Evolutionary conservation across 192 early-diverging fungal species (phyloP), one percentile per base, ranked within the genome.

Genomic region (Gamsiella multidivaricata): DNA sequence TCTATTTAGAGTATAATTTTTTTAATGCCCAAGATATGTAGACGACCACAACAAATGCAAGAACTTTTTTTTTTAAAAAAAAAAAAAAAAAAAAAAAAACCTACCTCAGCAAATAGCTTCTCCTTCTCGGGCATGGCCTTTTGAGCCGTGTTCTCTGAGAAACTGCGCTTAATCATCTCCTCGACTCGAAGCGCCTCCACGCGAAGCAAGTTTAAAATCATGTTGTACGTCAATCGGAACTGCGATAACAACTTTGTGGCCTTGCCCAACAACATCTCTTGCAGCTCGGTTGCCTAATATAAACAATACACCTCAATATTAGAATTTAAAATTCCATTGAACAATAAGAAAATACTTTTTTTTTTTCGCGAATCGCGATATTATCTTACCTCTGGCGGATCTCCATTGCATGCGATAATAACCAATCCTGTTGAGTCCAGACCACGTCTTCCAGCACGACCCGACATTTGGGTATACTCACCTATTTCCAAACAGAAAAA

Each of bases 391-490:
- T 86, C 80, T 41, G 86, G 88, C 33, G 81, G 74, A 25, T 88
- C 88, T 26, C 85, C 83, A 50, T 76, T 73, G 66, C 87, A 87
- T 5, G 90, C 90, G 81, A 99, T 94, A 49, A 99, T 93, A 0
- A 99, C 97, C 20, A 94, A 84, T 25, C 97, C 97, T 7, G 94
- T 97, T 17, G 85, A 83, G 65, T 99, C 97, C 25, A 96, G 82
- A 9, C 95, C 96, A 85, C 96, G 93, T 59, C 97, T 87, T 47
- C 97, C 97, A 43, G 97, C 97, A 49, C 97, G 90, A 0, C 97
- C 97, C 15, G 94, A 94, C 97, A 99, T 99, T 88, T 99, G 97
- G 5, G 95, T 99, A 79, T 99, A 99, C 70, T 99, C 97, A 51
- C 94, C 92, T 91, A 62, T 14, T 3, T 0, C 2, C 20, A 29